These are phyloP conservation scores for Dictyostelium citrinum DNA, from an alignment of 78 protist genomes.

Conservation along the genomic window DNA sequence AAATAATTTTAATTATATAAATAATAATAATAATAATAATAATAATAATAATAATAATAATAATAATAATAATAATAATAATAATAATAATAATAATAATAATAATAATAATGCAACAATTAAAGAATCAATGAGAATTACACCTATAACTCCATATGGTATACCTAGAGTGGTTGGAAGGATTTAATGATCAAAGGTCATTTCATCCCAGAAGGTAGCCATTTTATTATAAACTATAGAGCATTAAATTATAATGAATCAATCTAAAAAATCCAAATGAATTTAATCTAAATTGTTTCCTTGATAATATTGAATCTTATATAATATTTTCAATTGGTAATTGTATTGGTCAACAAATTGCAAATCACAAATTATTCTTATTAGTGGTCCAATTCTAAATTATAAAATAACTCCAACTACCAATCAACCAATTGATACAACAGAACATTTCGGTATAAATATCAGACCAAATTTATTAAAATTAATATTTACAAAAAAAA, in stretches of 20 bases:
- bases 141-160: not conserved
- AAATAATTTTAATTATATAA: too few relatives aligned
- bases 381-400: not conserved
- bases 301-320: not conserved
- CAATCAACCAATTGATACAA: not conserved
- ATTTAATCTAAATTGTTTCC: slow-evolving; percentile 17
- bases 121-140: slow-evolving; percentile 32
- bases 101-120: not conserved
- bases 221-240: not conserved
- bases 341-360: not conserved
- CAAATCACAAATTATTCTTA: not conserved
- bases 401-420: not conserved
- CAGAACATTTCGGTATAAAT: not conserved
- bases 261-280: slow-evolving; percentile 6
- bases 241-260: not conserved
- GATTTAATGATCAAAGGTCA: not conserved
- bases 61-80: not conserved
- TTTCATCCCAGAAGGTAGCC: slow-evolving; percentile 22
- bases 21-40: not conserved
- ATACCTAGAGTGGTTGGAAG: not conserved
- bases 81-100: too few relatives aligned
- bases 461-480: not conserved
- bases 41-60: not conserved
- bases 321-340: not conserved
- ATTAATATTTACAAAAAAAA: not conserved